phyloP scores from a whole-genome alignment of 2,329 filamentous ascomycete species.

The Xylogone sp. region DNA sequence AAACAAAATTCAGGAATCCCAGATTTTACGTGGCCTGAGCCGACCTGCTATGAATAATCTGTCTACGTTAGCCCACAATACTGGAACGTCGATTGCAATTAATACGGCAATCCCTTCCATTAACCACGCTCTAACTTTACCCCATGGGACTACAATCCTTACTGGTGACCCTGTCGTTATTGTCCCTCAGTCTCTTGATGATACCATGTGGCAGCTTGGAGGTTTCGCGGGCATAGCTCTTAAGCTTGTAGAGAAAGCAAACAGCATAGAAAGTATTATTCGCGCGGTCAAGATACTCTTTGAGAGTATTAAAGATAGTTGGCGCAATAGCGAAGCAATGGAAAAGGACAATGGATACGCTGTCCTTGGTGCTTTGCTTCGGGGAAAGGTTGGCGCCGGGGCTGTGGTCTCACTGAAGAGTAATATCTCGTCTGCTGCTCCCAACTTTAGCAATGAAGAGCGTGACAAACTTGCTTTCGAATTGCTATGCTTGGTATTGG shows the following conservation, averaged over 20 bases:
- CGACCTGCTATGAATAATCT: constrained; percentile 65
- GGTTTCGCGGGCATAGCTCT: constrained; percentile 84
- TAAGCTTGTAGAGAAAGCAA: constrained; percentile 77
- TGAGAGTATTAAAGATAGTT: constrained; percentile 81
- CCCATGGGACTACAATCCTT: constrained; percentile 77
- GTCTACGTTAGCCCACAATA: constrained; percentile 65
- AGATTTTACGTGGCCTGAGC: constrained; percentile 73
- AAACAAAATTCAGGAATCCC: constrained; percentile 67
- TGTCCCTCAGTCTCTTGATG: constrained; percentile 80
- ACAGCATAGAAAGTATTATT: constrained; percentile 65
- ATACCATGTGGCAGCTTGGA: constrained; percentile 89
- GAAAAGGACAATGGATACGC: constrained; percentile 93
- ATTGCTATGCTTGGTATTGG: constrained; percentile 72
- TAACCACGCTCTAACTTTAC: constrained; percentile 79
- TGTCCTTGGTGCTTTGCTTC: constrained; percentile 77
- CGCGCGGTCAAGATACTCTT: constrained; percentile 81
- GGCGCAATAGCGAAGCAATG: constrained; percentile 98
- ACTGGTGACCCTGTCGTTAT: constrained; percentile 79
- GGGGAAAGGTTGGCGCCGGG: constrained; percentile 69
- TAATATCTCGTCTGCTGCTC: constrained; percentile 26
- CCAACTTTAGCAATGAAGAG: constrained; percentile 44
- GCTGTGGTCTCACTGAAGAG: constrained; percentile 31
- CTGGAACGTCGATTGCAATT: constrained; percentile 75
- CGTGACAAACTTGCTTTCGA: constrained; percentile 54
- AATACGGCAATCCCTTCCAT: constrained; percentile 86